Evolutionary conservation across 257 asterid species (phyloP).

Genomic region (Thymus quinquecostatus): DNA sequence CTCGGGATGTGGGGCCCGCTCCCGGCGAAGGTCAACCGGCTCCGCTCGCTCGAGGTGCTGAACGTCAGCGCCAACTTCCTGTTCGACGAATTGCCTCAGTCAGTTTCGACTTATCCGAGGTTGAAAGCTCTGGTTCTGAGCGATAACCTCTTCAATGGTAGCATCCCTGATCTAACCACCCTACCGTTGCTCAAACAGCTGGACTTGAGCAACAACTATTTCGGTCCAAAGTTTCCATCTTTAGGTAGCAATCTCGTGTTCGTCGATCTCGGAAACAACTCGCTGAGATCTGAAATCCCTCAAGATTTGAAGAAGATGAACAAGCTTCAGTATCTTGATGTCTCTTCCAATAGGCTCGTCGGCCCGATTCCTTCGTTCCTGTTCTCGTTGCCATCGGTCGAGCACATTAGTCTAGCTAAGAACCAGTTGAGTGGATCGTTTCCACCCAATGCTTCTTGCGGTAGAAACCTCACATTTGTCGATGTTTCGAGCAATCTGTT

Average conservation of each 20-base stretch:
- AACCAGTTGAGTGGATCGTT: slow-evolving; percentile 82
- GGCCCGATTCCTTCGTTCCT: slow-evolving; percentile 82
- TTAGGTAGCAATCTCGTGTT: slow-evolving; percentile 51
- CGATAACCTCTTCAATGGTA: slow-evolving; percentile 70
- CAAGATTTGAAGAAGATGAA: slow-evolving; percentile 45
- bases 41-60: slow-evolving; percentile 65
- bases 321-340: slow-evolving; percentile 58
- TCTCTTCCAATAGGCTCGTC: slow-evolving; percentile 67
- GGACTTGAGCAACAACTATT: slow-evolving; percentile 68
- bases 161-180: slow-evolving; percentile 67
- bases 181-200: slow-evolving; percentile 56
- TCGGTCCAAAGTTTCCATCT: slow-evolving; percentile 76
- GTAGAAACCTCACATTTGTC: slow-evolving; percentile 51
- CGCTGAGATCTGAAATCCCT: slow-evolving; percentile 76
- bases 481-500: slow-evolving; percentile 79
- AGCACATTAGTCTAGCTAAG: slow-evolving; percentile 51
- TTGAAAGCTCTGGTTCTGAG: slow-evolving; percentile 63
- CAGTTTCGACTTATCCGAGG: slow-evolving; percentile 53
- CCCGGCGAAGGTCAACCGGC: slow-evolving; percentile 67
- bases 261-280: slow-evolving; percentile 54
- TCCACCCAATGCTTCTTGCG: slow-evolving; percentile 54
- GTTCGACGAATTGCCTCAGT: slow-evolving; percentile 62
- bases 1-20: slow-evolving; percentile 87
- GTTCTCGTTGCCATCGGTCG: slow-evolving; percentile 67
- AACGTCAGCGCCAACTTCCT: slow-evolving; percentile 75